These are phyloP conservation scores for Mikania micrantha DNA, from an alignment of 129 eudicot species.

Conservation along the genomic window DNA sequence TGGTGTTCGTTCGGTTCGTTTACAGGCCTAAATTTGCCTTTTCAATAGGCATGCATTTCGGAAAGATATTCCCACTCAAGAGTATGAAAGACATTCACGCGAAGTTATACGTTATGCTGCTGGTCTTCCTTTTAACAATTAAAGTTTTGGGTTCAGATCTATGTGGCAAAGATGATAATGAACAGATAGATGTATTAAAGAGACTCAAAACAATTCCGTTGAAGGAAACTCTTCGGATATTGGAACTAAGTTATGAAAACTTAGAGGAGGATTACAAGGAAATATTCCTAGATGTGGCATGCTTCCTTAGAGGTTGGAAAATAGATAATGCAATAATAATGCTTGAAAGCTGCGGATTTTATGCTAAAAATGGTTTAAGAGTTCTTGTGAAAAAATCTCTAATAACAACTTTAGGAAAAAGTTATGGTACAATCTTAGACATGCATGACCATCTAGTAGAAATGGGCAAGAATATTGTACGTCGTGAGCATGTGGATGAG, in stretches of 20 bases:
- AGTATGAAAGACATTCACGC: slow-evolving; percentile 2
- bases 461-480: slow-evolving; percentile 27
- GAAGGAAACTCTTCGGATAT: slow-evolving; percentile 11
- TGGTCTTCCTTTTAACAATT: slow-evolving; percentile 18
- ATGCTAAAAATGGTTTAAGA: slow-evolving; percentile 17
- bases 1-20: no score
- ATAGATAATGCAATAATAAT: neutral
- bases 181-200: slow-evolving; percentile 25
- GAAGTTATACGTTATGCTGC: slow-evolving; percentile 32
- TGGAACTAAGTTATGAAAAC: slow-evolving; percentile 34
- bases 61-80: slow-evolving; percentile 21
- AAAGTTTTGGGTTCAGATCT: slow-evolving; percentile 13
- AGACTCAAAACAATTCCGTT: slow-evolving; percentile 22
- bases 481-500: neutral
- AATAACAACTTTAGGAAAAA: neutral
- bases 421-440: neutral
- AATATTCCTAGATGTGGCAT: slow-evolving; percentile 33
- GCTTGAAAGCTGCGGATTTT: slow-evolving; percentile 22
- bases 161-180: slow-evolving; percentile 20
- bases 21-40: no score
- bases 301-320: slow-evolving; percentile 14
- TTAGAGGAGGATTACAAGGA: slow-evolving; percentile 33
- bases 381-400: slow-evolving; percentile 21
- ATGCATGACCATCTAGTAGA: slow-evolving; percentile 35
- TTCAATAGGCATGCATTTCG: slow-evolving; percentile 38